These are phyloP conservation scores for Trametes sp. DNA, from an alignment of 1,284 basidiomycete genomes.

Conservation along the genomic window DNA sequence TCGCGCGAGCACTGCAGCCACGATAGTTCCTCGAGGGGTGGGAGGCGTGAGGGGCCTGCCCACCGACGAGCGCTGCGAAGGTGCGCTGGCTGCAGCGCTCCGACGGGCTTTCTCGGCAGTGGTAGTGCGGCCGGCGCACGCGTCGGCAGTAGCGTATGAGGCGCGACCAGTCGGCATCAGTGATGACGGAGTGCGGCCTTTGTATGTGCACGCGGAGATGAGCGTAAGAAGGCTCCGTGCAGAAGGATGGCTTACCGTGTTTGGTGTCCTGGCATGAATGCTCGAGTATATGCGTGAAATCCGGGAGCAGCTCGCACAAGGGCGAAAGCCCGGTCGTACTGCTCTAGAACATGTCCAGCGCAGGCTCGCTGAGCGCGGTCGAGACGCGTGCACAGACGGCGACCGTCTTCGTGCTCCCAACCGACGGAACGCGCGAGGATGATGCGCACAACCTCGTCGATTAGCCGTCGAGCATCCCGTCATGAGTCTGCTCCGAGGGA, in stretches of 20 bases:
- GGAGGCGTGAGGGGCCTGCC: slow-evolving; percentile 15
- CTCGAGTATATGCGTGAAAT: not conserved
- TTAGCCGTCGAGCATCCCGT: slow-evolving; percentile 1
- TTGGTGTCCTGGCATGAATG: not conserved
- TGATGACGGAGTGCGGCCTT: not conserved
- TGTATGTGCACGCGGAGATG: not conserved
- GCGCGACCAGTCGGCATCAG: slow-evolving; percentile 20
- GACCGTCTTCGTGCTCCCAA: slow-evolving; percentile 13
- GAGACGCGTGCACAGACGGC: slow-evolving; percentile 20
- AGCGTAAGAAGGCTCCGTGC: too few relatives aligned
- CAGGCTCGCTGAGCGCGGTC: slow-evolving; percentile 23
- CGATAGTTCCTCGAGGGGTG: slow-evolving; percentile 25
- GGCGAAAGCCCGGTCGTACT: slow-evolving; percentile 18
- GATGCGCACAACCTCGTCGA: slow-evolving; percentile 27
- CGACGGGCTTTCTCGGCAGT: slow-evolving; percentile 11
- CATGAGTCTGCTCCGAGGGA: too few relatives aligned
- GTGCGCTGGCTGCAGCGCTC: slow-evolving; percentile 18
- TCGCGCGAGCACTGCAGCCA: slow-evolving; percentile 27
- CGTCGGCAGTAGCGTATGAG: slow-evolving; percentile 20
- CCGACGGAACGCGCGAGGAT: slow-evolving; percentile 15
- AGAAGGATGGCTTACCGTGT: not conserved
- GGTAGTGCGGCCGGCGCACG: slow-evolving; percentile 24
- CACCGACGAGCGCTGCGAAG: slow-evolving; percentile 21
- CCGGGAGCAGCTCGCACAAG: slow-evolving; percentile 18
- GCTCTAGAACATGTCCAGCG: slow-evolving; percentile 26